Evolutionary conservation across 2,329 filamentous ascomycete genomes (phyloP).

Genomic region (Lachnellula willkommii): DNA sequence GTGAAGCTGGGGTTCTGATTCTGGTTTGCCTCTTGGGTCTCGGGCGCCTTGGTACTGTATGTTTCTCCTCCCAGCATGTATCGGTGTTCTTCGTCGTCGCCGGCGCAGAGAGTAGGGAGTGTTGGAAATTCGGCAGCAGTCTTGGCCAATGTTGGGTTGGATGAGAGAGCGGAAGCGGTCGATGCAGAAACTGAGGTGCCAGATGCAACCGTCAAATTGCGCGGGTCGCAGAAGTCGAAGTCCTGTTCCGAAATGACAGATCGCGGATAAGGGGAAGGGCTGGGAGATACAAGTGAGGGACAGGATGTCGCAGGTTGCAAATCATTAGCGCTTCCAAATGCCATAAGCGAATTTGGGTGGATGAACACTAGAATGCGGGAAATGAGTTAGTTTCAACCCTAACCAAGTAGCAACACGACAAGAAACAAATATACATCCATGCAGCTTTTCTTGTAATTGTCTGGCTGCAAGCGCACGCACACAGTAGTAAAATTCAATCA

Average conservation of each 20-base stretch:
- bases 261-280: constrained; percentile 71
- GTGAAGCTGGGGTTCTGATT: constrained; percentile 49
- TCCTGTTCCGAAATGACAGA: constrained; percentile 63
- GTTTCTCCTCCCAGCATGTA: constrained; percentile 44
- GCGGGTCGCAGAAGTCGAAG: constrained; percentile 85
- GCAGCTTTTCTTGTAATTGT: no score
- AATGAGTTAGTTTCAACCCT: constrained; percentile 10
- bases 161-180: constrained; percentile 9
- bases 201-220: constrained; percentile 72
- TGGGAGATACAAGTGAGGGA: constrained; percentile 75
- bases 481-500: no score
- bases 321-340: constrained; percentile 57
- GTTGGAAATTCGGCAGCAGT: constrained; percentile 57
- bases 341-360: constrained; percentile 59
- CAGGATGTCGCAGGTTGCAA: constrained; percentile 68
- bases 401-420: no score
- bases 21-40: constrained; percentile 29
- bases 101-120: constrained; percentile 55
- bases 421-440: neutral
- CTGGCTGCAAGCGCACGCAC: no score
- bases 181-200: constrained; percentile 30
- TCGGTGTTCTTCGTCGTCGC: constrained; percentile 56
- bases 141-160: constrained; percentile 35
- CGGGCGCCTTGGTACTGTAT: constrained; percentile 43
- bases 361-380: constrained; percentile 50